Conservation (phyloP, 768 basidiomycete genomes). For the Psilocybe subaeruginosa region DNA sequence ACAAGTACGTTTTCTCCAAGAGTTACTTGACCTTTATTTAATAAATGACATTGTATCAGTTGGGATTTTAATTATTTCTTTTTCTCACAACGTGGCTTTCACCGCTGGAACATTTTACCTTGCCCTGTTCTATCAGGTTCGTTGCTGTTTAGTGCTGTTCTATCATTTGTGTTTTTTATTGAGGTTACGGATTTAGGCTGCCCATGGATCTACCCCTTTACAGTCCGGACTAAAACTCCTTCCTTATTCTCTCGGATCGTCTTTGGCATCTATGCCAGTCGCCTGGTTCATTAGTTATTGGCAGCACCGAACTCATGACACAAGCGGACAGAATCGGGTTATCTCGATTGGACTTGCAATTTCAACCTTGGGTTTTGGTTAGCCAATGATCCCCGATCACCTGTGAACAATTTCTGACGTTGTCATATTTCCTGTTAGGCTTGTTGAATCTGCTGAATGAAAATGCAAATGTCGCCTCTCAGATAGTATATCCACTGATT, state of each 20-base stretch:
- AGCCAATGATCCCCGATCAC: constrained; percentile 18
- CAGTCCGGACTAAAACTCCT: constrained; percentile 75
- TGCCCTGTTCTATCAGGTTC: constrained; percentile 80
- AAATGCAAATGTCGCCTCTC: constrained; percentile 42
- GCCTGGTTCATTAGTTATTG: constrained; percentile 81
- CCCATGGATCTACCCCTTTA: constrained; percentile 69
- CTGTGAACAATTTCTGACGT: constrained; percentile 15
- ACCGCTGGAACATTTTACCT: constrained; percentile 88
- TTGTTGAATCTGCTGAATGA: constrained; percentile 68
- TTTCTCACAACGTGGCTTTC: constrained; percentile 84
- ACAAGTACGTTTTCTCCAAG: constrained; percentile 47
- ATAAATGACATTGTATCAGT: constrained; percentile 41
- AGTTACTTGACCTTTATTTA: constrained; percentile 16
- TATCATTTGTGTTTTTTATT: constrained; percentile 13
- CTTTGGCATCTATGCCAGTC: constrained; percentile 81
- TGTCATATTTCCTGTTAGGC: constrained; percentile 43
- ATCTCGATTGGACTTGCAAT: constrained; percentile 67
- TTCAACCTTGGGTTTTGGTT: constrained; percentile 77
- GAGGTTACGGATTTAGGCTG: constrained; percentile 43
- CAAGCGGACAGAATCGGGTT: constrained; percentile 65
- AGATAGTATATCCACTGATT: constrained; percentile 66
- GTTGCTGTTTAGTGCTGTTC: constrained; percentile 18
- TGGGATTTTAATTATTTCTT: constrained; percentile 66
- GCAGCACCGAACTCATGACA: constrained; percentile 59
- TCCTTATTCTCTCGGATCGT: constrained; percentile 86